These are phyloP conservation scores for Cladosporium sp. DNA, from an alignment of 2,329 filamentous ascomycete species.

Conservation along the genomic window DNA sequence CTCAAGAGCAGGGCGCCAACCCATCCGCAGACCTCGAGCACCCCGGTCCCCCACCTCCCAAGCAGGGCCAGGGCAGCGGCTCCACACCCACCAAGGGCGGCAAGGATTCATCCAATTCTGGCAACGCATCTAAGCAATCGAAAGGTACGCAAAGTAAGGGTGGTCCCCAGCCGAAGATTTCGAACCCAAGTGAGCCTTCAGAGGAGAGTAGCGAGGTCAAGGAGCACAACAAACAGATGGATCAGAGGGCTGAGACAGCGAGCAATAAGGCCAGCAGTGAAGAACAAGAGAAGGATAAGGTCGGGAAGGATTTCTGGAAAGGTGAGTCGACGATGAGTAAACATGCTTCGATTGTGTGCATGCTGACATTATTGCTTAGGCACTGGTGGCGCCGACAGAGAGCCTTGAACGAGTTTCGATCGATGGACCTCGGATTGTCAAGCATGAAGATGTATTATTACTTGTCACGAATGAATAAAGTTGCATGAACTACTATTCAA, in stretches of 20 bases:
- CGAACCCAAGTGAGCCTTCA: slow-evolving; percentile 33
- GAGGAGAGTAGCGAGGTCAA: slow-evolving; percentile 34
- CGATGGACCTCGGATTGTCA: not conserved
- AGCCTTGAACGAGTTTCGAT: not conserved
- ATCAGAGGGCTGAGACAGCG: slow-evolving; percentile 39
- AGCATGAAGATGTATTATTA: not conserved
- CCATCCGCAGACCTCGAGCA: slow-evolving; percentile 40
- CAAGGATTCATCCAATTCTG: slow-evolving; percentile 2
- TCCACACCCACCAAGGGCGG: slow-evolving; percentile 21
- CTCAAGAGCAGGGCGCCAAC: slow-evolving; percentile 39
- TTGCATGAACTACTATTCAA: no score
- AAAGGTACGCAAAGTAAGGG: slow-evolving; percentile 19
- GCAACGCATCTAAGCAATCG: slow-evolving; percentile 13
- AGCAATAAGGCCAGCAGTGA: slow-evolving; percentile 35
- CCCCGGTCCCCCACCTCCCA: slow-evolving; percentile 41
- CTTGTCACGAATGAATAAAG: not conserved
- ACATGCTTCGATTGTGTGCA: slow-evolving; percentile 13
- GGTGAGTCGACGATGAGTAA: slow-evolving; percentile 13
- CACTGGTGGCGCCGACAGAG: not conserved
- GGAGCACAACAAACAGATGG: slow-evolving; percentile 43
- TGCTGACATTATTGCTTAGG: slow-evolving; percentile 8
- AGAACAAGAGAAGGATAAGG: slow-evolving; percentile 39
- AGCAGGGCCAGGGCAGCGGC: slow-evolving; percentile 25
- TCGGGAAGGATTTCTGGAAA: slow-evolving; percentile 36
- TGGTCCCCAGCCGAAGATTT: slow-evolving; percentile 42